A percentile compares a stretch with the other conserved stretches of the same genome.
Evolutionary conservation across 2,329 filamentous ascomycete species (phyloP).

Genomic region (Talaromyces sp.): DNA sequence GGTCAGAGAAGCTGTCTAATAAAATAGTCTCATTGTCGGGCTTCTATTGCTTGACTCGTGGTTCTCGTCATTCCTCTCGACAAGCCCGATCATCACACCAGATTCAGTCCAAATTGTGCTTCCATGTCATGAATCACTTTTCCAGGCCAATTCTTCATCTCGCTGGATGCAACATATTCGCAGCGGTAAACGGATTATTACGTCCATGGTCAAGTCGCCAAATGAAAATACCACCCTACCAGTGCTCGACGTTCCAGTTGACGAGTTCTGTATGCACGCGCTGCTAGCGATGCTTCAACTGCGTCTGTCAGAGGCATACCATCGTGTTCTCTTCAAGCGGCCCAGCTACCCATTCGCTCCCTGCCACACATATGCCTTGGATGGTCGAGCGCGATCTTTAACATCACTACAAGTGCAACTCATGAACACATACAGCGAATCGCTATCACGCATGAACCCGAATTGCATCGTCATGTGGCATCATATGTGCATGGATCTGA

Average conservation of each 20-base stretch:
- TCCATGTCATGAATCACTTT: slow-evolving; percentile 46
- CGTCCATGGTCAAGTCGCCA: slow-evolving; percentile 33
- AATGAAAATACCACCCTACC: slow-evolving; percentile 36
- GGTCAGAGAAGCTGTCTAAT: neutral
- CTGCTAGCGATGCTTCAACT: slow-evolving; percentile 41
- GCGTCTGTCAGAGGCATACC: slow-evolving; percentile 42
- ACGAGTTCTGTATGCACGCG: slow-evolving; percentile 37
- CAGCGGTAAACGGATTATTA: slow-evolving; percentile 33
- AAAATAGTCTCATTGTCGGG: slow-evolving; percentile 42
- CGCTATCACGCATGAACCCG: slow-evolving; percentile 44
- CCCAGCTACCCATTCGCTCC: slow-evolving; percentile 42
- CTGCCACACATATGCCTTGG: slow-evolving; percentile 47
- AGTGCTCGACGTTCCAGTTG: slow-evolving; percentile 29
- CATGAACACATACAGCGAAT: slow-evolving; percentile 37
- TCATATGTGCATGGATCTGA: slow-evolving; percentile 51
- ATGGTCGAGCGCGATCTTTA: slow-evolving; percentile 44
- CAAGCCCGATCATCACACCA: slow-evolving; percentile 46
- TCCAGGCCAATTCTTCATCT: slow-evolving; percentile 38
- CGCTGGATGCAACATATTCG: slow-evolving; percentile 38
- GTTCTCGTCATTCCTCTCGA: slow-evolving; percentile 48
- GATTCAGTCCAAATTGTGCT: slow-evolving; percentile 47
- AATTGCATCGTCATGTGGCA: slow-evolving; percentile 54
- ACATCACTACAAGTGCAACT: slow-evolving; percentile 33
- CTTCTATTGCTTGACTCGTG: slow-evolving; percentile 47
- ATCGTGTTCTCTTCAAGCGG: slow-evolving; percentile 40